Base-by-base conservation (phyloP, 768 basidiomycete species). In the Russula lepida region DNA sequence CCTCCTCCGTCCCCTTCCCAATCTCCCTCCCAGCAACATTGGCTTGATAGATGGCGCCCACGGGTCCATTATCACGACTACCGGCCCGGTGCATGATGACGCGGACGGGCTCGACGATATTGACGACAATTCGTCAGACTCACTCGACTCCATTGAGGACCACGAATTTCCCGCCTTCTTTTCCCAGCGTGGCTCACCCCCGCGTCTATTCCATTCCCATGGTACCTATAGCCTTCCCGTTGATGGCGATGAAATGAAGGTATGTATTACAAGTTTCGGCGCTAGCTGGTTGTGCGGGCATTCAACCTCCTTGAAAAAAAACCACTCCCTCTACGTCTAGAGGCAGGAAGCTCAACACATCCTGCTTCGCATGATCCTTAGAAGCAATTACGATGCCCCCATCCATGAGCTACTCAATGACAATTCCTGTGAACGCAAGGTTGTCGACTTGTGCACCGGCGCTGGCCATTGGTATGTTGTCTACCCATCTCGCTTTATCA, bases 371-470 rank as follows among this genome's bases (percentile, higher is more conserved):
- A 74, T 71, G 63, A 67, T 87, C 44, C 69, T 86, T 65, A 80
- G 82, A n/a, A 75, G 70, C 43, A 77, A 83, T 69, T 85, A 79
- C 68, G 73, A 84, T 54, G 84, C 82, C 6, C 86, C 87, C 41
- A 81, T 89, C 27, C 64, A 67, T 33, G 75, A 83, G 60, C 72
- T 81, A 32, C 75, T 91, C 51, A 74, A 74, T 46, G 66, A 68
- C 28, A 6, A 74, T 70, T 46, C 76, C 76, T 58, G 76, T 74
- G 52, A 80, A 75, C 71, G 55, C 23, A 77, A 78, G 61, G 86
- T 78, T 47, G 76, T 92, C 51, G 89, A 92, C 71, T 68, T 90
- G n/a, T 84, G 89, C 64, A 87, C 84, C 7, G 89, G 89, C 19
- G 86, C 79, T 19, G 89, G 89, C 6, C 73, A 69, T 73, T 92